Base-by-base conservation (phyloP, 2,329 filamentous ascomycete genomes). In the Coniochaeta prunicola region DNA sequence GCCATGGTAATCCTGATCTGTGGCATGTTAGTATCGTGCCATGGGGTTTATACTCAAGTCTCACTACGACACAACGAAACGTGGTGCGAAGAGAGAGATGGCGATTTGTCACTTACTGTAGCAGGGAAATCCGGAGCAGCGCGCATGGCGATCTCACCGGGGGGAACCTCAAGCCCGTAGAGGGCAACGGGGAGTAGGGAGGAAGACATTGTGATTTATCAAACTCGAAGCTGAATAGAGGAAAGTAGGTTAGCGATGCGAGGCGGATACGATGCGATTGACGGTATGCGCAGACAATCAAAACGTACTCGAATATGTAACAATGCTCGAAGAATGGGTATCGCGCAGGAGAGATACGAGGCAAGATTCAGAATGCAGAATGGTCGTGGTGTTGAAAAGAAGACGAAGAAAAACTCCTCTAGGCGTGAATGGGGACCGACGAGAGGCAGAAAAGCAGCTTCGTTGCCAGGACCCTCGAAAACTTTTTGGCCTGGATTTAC, bases 1-100 rank as follows among this genome's bases (percentile, higher is more conserved):
- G 96, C 94, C 94, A 99, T 99, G 69, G 92, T 97, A 71, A 99
- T 91, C 73, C 91, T 91, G 79, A 97, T 96, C 92, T 96, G 69
- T 30, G 42, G 58, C 19, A 4, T 36, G 58, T 57, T 57, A 59
- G 58, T 34, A 24, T 13, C 4, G 8, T 58, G 61, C 24, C 24
- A 7, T 30, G 59, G 34, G 38, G 42, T 5, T 28, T 19, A 34
- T 34, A 19, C 6, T 19, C 5, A 31, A 19, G 30, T 59, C 9
- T 42, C 40, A 19, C 28, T 19, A n/a, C 21, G 24, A 26, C 45
- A 30, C 10, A 13, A 50, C 13, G 45, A 17, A 30, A 13, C 7
- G 53, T 31, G n/a, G 30, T 33, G 40, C 10, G 4, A 54, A 21
- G n/a, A 30, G 30, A 31, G 53, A 15, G 54, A 55, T 58, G 62